Base-by-base conservation (phyloP, 1,284 basidiomycete species). In the Boletus albobrunnescens region DNA sequence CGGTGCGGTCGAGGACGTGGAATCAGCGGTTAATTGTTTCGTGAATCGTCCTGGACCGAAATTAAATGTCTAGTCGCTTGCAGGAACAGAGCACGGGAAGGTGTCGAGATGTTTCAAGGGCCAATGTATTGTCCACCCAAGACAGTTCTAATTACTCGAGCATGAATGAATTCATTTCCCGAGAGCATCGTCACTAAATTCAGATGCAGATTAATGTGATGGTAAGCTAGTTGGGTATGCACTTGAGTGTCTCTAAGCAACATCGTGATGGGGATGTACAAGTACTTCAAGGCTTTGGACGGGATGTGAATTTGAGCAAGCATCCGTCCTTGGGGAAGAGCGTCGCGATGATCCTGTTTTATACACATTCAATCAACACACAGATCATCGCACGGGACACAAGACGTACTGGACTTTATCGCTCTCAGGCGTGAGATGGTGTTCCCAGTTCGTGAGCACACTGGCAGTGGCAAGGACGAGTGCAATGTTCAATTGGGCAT, bases 321-420 rank as follows among this genome's bases (percentile, higher is more conserved):
- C 91, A 91, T 40, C 91, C 91, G 64, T 99, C 95, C 70, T 91
- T 84, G 19, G 94, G 94, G 82, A 97, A 97, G 45, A 97, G 74
- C 24, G 89, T 92, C n/a, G 91, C 90, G 56, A 94, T 93, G 55
- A 94, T 91, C 49, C 85, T 88, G 52, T 47, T 47, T 46, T 28
- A 41, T 17, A 13, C 8, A 14, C 45, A 39, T 46, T 44, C 24
- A 27, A 23, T 51, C 10, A 46, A 41, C 8, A 49, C 16, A 17
- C 20, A 24, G 3, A 20, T 31, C 17, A 32, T 24, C 12, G 32
- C 31, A 1, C 14, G 26, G 5, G 47, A 54, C 43, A 27, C 32
- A 24, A 52, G 42, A 82, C 87, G 64, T 64, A 90, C 86, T 90
- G 79, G 54, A 96, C 83, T 71, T 94, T 79, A 28, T 92, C 79